Conservation (phyloP, 352 stramenopile genomes). For the Blastocystis sp. region DNA sequence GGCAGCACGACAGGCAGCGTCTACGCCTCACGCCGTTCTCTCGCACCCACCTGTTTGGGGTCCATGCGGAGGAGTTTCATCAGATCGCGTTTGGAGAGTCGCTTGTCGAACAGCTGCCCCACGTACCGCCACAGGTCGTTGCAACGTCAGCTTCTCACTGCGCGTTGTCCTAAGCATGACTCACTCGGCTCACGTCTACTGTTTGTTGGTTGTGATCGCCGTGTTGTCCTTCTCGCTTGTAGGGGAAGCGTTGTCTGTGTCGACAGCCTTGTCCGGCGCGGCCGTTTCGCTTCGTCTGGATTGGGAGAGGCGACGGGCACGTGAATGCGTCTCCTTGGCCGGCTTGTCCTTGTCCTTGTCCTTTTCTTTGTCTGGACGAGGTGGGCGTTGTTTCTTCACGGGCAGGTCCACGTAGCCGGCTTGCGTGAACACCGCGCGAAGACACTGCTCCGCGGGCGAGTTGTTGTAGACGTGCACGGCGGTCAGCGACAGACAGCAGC, state of each 20-base stretch:
- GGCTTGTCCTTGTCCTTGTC: background rate
- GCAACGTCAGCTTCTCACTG: background rate
- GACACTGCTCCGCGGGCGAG: background rate
- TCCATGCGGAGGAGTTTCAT: constrained; percentile 30
- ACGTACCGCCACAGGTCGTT: constrained; percentile 34
- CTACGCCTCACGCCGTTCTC: background rate
- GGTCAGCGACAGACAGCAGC: background rate
- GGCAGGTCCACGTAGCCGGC: background rate
- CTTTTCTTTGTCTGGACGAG: background rate
- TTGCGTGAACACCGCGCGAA: background rate
- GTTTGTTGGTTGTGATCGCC: no score
- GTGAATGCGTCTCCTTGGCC: background rate
- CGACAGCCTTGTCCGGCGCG: no score
- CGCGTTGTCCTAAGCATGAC: no score
- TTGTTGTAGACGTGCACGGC: constrained; percentile 2
- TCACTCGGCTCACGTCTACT: no score
- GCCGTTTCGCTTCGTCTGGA: background rate
- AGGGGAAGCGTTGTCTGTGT: no score
- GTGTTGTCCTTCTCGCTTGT: no score
- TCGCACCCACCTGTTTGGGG: constrained; percentile 3
- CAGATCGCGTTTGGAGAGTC: constrained; percentile 20
- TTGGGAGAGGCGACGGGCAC: background rate
- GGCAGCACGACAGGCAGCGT: background rate
- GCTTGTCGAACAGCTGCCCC: background rate
- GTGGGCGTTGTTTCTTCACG: background rate